Conservation (phyloP, 441 rosid genomes). For the Brassica balearica region DNA sequence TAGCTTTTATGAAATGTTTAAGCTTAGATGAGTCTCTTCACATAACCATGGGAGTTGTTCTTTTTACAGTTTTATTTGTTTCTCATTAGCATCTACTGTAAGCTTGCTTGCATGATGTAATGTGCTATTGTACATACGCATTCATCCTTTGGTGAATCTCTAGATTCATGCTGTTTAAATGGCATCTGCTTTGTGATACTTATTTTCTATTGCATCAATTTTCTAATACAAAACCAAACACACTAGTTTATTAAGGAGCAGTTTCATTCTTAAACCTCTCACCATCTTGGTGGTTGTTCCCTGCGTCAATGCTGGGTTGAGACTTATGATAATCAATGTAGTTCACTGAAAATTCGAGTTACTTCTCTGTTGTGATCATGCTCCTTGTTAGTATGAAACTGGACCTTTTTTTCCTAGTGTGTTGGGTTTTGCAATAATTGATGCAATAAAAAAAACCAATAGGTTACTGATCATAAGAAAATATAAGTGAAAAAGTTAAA, state of each 20-base stretch:
- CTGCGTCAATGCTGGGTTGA: neutral
- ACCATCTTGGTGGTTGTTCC: neutral
- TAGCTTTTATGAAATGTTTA: neutral
- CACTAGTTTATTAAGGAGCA: neutral
- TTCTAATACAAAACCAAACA: neutral
- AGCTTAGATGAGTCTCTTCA: neutral
- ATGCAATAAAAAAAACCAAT: too few relatives aligned
- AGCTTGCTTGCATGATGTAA: neutral
- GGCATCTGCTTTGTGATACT: neutral
- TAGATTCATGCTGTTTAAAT: neutral
- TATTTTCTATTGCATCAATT: slow-evolving; percentile 3
- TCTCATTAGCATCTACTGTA: neutral
- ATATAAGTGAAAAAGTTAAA: neutral
- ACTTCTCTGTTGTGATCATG: neutral
- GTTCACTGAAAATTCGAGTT: neutral
- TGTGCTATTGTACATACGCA: neutral
- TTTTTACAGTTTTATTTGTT: neutral
- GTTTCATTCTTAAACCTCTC: neutral
- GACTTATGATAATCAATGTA: neutral
- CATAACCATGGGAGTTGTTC: neutral
- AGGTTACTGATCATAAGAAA: neutral
- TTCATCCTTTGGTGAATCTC: neutral
- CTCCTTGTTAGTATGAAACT: neutral
- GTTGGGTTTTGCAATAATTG: too few relatives aligned
- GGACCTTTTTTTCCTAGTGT: too few relatives aligned